phyloP scores from a whole-genome alignment of 2,329 filamentous ascomycete species.

The Pyrenophora graminea region DNA sequence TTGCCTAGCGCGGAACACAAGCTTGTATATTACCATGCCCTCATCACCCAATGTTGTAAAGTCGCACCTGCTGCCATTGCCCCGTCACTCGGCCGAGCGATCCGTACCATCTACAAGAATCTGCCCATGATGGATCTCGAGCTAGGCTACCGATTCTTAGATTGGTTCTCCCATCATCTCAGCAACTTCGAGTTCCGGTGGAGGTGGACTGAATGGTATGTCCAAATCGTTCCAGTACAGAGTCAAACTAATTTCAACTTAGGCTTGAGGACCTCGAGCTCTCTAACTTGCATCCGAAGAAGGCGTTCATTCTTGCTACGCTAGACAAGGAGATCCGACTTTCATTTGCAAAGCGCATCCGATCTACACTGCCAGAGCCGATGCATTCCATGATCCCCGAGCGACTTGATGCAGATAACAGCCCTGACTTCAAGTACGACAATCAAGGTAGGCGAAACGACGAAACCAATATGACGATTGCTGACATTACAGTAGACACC shows the following conservation, averaged over 20 bases:
- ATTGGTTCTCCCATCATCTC: slow-evolving; percentile 97
- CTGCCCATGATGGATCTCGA: slow-evolving; percentile 84
- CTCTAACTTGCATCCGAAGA: slow-evolving; percentile 78
- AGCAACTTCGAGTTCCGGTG: slow-evolving; percentile 99
- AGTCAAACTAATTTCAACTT: slow-evolving; percentile 14
- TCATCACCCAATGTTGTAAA: slow-evolving; percentile 94
- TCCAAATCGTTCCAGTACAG: slow-evolving; percentile 4
- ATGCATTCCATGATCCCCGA: slow-evolving; percentile 81
- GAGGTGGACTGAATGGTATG: slow-evolving; percentile 97
- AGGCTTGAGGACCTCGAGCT: slow-evolving; percentile 80
- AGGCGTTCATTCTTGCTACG: slow-evolving; percentile 88
- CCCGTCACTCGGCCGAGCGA: slow-evolving; percentile 88
- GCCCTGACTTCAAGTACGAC: slow-evolving; percentile 89
- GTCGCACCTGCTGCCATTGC: slow-evolving; percentile 95
- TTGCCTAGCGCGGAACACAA: slow-evolving; percentile 89
- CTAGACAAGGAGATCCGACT: slow-evolving; percentile 96
- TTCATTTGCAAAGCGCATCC: slow-evolving; percentile 94
- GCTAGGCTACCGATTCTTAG: slow-evolving; percentile 82
- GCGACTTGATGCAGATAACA: slow-evolving; percentile 92
- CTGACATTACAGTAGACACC: slow-evolving; percentile 57
- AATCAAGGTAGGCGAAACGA: slow-evolving; percentile 63
- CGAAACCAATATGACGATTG: background rate
- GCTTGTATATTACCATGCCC: slow-evolving; percentile 92
- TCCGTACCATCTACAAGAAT: slow-evolving; percentile 86
- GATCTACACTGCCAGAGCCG: slow-evolving; percentile 83